phyloP scores from a whole-genome alignment of 2,329 filamentous ascomycete species.

The Phaeophleospora eucalypticola region DNA sequence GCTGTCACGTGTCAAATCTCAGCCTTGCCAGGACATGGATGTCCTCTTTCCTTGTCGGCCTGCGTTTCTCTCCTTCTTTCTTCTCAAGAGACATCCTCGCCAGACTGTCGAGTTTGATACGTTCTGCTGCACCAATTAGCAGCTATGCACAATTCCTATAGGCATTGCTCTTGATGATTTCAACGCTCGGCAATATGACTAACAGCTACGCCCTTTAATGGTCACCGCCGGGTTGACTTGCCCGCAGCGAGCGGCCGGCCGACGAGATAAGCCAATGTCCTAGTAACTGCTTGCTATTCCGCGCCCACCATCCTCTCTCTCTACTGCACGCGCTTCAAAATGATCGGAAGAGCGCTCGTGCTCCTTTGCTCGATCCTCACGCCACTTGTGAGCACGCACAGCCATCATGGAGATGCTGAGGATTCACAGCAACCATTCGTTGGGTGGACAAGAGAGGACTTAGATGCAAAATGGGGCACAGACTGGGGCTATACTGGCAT shows the following conservation, averaged over 20 bases:
- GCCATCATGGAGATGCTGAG: conserved; percentile 15
- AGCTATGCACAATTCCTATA: not conserved
- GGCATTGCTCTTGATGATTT: not conserved
- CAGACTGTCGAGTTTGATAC: too few relatives aligned
- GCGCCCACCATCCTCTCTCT: not conserved
- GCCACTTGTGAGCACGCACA: conserved; percentile 7
- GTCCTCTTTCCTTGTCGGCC: too few relatives aligned
- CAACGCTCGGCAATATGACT: conserved; percentile 2
- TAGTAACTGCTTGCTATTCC: too few relatives aligned
- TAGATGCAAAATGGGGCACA: conserved; percentile 29
- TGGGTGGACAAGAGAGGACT: conserved; percentile 26
- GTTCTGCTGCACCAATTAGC: too few relatives aligned
- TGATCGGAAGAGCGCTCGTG: conserved; percentile 4
- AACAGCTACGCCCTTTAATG: conserved; percentile 6
- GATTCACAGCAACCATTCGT: conserved; percentile 21
- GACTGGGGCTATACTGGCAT: conserved; percentile 35
- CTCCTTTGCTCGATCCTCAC: not conserved
- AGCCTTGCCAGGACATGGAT: too few relatives aligned
- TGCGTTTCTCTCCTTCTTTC: too few relatives aligned
- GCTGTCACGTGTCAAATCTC: too few relatives aligned
- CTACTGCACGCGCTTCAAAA: not conserved
- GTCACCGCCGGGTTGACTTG: not conserved
- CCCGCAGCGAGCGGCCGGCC: too few relatives aligned
- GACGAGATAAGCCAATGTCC: too few relatives aligned
- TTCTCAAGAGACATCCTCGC: too few relatives aligned